A percentile compares a stretch with the other conserved stretches of the same genome.
Evolutionary conservation across 2,329 filamentous ascomycete genomes (phyloP).

Genomic region (Celoporthe dispersa): DNA sequence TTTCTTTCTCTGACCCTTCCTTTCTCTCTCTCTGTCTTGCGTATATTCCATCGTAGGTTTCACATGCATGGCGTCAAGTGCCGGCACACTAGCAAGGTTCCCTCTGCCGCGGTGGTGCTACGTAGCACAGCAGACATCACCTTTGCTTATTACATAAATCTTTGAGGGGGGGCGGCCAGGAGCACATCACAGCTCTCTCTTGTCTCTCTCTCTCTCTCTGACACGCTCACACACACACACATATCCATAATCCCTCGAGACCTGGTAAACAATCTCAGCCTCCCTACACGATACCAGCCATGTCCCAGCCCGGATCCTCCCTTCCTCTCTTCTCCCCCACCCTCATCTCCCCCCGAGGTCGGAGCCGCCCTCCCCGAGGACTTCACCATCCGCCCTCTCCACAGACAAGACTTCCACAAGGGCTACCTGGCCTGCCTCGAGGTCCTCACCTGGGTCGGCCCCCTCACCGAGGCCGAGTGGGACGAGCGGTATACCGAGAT

Average conservation of each 20-base stretch:
- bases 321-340: constrained; percentile 63
- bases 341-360: constrained; percentile 69
- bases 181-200: not conserved
- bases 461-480: constrained; percentile 69
- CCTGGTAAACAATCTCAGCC: no score
- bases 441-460: constrained; percentile 77
- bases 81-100: constrained; percentile 2
- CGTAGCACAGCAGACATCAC: not conserved
- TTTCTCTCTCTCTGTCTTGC: not conserved
- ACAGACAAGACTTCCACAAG: constrained; percentile 67
- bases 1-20: not conserved
- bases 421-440: constrained; percentile 78
- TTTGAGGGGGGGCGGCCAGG: not conserved
- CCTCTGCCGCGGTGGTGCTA: not conserved
- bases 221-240: no score
- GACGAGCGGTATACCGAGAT: constrained; percentile 69
- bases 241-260: no score
- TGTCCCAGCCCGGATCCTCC: constrained; percentile 1
- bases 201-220: no score
- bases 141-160: not conserved
- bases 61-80: not conserved
- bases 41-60: not conserved
- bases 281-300: not conserved
- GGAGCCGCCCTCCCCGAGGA: constrained; percentile 64
- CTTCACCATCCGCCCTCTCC: constrained; percentile 73